Conservation (phyloP, 2,329 filamentous ascomycete species). For the Ophiostoma australiae region DNA sequence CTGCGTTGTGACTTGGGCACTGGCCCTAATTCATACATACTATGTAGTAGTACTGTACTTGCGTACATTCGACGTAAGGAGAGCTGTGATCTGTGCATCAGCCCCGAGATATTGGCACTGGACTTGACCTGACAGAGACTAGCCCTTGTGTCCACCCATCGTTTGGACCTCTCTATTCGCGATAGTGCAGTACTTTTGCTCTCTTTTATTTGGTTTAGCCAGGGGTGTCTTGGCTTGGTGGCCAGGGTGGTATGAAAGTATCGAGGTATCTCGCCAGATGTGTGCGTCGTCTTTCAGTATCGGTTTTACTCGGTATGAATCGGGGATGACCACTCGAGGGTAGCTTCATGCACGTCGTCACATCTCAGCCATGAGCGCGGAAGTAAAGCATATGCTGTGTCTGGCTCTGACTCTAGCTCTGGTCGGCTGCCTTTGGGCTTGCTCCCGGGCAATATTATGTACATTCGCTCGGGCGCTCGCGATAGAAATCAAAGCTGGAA, state of each 20-base stretch:
- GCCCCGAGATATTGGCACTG: constrained; percentile 1
- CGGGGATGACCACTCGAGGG: background rate
- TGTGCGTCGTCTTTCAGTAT: background rate
- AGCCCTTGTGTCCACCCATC: background rate
- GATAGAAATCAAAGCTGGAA: background rate
- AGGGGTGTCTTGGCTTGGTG: background rate
- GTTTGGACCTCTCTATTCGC: background rate
- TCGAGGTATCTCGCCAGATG: too few species aligned
- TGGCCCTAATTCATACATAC: too few species aligned
- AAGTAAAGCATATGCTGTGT: background rate
- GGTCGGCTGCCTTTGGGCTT: background rate
- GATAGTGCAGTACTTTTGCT: constrained; percentile 1
- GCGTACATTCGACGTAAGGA: background rate
- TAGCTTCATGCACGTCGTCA: constrained; percentile 6
- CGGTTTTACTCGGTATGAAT: background rate
- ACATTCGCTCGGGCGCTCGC: background rate
- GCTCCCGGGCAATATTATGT: background rate
- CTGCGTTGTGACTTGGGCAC: too few species aligned
- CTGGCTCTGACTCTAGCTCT: too few species aligned
- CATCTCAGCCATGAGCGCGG: background rate
- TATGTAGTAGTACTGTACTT: background rate
- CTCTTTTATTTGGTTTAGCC: background rate
- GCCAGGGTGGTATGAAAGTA: background rate
- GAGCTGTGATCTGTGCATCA: constrained; percentile 5
- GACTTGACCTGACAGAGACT: constrained; percentile 4